These are phyloP conservation scores for Nakataea oryzae DNA, from an alignment of 2,329 filamentous ascomycete species.

Conservation along the genomic window DNA sequence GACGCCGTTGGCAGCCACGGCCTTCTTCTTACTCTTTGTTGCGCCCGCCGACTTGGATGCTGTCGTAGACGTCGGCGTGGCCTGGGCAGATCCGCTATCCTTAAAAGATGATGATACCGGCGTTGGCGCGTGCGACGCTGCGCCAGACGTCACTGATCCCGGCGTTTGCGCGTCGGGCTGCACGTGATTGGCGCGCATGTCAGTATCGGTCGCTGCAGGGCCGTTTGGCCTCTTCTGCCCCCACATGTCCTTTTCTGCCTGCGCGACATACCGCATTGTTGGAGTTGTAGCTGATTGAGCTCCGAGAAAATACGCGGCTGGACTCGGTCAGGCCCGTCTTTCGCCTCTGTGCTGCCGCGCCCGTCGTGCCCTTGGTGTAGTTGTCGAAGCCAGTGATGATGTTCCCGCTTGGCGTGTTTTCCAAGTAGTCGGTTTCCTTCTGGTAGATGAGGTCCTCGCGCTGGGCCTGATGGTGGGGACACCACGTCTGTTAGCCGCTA, in stretches of 20 bases:
- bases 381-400: slow-evolving; percentile 97
- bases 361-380: slow-evolving; percentile 81
- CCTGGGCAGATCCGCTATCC: slow-evolving; percentile 33
- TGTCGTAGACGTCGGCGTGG: slow-evolving; percentile 44
- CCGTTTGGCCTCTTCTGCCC: neutral
- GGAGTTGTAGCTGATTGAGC: slow-evolving; percentile 51
- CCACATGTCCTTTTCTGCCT: neutral
- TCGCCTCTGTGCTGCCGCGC: slow-evolving; percentile 51
- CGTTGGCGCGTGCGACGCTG: slow-evolving; percentile 38
- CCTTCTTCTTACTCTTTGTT: slow-evolving; percentile 44
- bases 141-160: slow-evolving; percentile 31
- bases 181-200: neutral
- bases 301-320: slow-evolving; percentile 63
- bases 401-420: slow-evolving; percentile 81
- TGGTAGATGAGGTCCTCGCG: slow-evolving; percentile 72
- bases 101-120: slow-evolving; percentile 45
- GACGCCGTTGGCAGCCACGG: slow-evolving; percentile 12
- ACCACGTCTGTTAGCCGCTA: neutral
- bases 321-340: slow-evolving; percentile 56
- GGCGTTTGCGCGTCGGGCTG: slow-evolving; percentile 22
- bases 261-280: slow-evolving; percentile 9
- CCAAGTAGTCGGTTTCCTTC: slow-evolving; percentile 80
- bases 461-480: neutral
- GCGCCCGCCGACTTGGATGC: slow-evolving; percentile 25
- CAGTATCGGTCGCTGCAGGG: neutral